A percentile compares a stretch with the other conserved stretches of the same genome.
phyloP scores from a whole-genome alignment of 257 asterid species.

The Rhazya stricta region DNA sequence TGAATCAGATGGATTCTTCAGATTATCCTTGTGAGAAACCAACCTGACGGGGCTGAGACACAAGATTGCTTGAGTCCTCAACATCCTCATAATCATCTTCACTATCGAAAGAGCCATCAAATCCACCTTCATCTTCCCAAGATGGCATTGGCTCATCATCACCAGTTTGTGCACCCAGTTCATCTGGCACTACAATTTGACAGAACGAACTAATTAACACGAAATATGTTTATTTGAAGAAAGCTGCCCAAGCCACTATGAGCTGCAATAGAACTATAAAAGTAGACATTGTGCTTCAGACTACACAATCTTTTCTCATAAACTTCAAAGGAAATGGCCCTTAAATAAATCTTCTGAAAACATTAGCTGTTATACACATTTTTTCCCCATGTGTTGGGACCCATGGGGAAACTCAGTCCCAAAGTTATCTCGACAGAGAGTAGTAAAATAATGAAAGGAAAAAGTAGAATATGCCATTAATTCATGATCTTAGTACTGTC shows the following conservation, averaged over 20 bases:
- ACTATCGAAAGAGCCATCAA: slow-evolving; percentile 52
- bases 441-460: neutral
- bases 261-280: neutral
- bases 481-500: neutral
- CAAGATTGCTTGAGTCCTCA: slow-evolving; percentile 61
- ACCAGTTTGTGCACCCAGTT: slow-evolving; percentile 42
- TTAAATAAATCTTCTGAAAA: neutral
- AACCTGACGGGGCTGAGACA: slow-evolving; percentile 99
- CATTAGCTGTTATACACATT: neutral
- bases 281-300: neutral
- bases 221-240: neutral
- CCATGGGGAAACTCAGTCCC: neutral
- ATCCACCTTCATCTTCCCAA: slow-evolving; percentile 67
- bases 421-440: neutral
- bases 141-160: slow-evolving; percentile 51
- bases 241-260: neutral
- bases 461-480: neutral
- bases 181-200: slow-evolving; percentile 40
- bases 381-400: too few species aligned
- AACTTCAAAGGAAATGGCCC: neutral
- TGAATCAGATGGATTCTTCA: neutral
- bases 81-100: slow-evolving; percentile 50
- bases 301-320: neutral
- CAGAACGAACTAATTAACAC: neutral
- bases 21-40: slow-evolving; percentile 6